These are phyloP conservation scores for Neohortaea acidophila DNA, from an alignment of 495 filamentous ascomycete species.

Conservation along the genomic window DNA sequence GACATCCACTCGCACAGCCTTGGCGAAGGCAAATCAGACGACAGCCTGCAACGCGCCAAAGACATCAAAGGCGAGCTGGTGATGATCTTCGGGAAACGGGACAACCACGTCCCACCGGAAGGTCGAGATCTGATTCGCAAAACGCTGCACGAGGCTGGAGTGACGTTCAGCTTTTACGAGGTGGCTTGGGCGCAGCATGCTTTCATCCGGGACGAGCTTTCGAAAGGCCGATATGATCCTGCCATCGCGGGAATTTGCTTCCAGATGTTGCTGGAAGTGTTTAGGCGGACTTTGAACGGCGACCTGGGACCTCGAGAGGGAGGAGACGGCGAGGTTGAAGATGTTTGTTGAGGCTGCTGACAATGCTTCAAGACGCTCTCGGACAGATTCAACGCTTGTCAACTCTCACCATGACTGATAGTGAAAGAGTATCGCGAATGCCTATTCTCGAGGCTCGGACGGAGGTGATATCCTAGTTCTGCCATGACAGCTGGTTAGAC, in stretches of 20 bases:
- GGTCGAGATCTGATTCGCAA: slow-evolving; percentile 77
- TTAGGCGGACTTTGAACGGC: slow-evolving; percentile 58
- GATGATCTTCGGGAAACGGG: slow-evolving; percentile 77
- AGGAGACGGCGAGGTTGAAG: slow-evolving; percentile 28
- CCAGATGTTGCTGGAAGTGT: slow-evolving; percentile 77
- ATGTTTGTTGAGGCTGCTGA: too few relatives aligned
- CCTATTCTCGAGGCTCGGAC: too few relatives aligned
- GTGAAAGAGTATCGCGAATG: too few relatives aligned
- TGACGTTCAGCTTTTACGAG: slow-evolving; percentile 73
- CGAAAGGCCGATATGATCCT: slow-evolving; percentile 85
- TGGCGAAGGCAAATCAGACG: slow-evolving; percentile 51
- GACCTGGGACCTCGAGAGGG: slow-evolving; percentile 48
- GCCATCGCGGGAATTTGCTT: slow-evolving; percentile 80
- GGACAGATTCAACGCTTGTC: too few relatives aligned
- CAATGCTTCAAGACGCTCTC: too few relatives aligned
- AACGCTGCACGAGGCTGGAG: slow-evolving; percentile 61
- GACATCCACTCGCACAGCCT: slow-evolving; percentile 71
- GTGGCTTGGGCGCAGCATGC: slow-evolving; percentile 86
- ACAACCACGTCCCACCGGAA: slow-evolving; percentile 75
- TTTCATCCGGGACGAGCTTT: slow-evolving; percentile 90
- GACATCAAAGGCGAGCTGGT: slow-evolving; percentile 70
- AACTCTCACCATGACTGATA: too few relatives aligned
- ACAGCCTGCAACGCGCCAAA: slow-evolving; percentile 43
- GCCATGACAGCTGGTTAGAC: too few relatives aligned
- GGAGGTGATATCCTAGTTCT: too few relatives aligned